Base-by-base conservation (phyloP, 306 rosid genomes). In the Lathyrus oleraceus region DNA sequence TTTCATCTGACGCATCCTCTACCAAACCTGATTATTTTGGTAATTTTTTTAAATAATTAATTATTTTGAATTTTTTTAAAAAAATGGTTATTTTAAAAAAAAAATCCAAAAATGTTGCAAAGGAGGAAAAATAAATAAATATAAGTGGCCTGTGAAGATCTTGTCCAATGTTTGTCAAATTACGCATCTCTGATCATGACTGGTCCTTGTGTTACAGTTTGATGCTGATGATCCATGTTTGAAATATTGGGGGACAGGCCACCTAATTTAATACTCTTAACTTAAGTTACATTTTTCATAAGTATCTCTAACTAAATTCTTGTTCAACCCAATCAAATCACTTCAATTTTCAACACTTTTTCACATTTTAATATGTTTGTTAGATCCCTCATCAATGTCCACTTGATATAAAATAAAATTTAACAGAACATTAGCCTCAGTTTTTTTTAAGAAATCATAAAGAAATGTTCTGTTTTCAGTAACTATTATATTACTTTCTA, bases 221-320 rank as follows among this genome's bases (percentile, higher is more conserved):
- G 14, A 3, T 60, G 23, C 63, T 63, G 75, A 74, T 82, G 60
- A 65, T 82, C 81, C 76, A 70, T 61, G 78, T 64, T 76, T 78
- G 76, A 78, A 67, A 61, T 78, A 20, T 67, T 59, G 40, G 16
- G 62, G 63, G 87, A 85, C 71, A 21, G 82, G 78, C 82, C 79
- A 81, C 83, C 90, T 85, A 83, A 78, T 72, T 79, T n/a, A 76
- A 69, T 40, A 40, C 75, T 35, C 57, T 4, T 57, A 57, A 23
- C 57, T 4, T 57, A 57, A 23, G 47, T 51, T 74, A 16, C 67
- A 57, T 44, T 75, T 61, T 66, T 66, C 71, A 76, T 80, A 32
- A 80, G 70, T 74, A 71, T 71, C 77, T 81, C 80, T 79, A 84
- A 87, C 85, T 79, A 58, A 82, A 87, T 76, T 81, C 84, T 70